Base-by-base conservation (phyloP, 2,329 filamentous ascomycete genomes). In the Colletotrichum nymphaeae region DNA sequence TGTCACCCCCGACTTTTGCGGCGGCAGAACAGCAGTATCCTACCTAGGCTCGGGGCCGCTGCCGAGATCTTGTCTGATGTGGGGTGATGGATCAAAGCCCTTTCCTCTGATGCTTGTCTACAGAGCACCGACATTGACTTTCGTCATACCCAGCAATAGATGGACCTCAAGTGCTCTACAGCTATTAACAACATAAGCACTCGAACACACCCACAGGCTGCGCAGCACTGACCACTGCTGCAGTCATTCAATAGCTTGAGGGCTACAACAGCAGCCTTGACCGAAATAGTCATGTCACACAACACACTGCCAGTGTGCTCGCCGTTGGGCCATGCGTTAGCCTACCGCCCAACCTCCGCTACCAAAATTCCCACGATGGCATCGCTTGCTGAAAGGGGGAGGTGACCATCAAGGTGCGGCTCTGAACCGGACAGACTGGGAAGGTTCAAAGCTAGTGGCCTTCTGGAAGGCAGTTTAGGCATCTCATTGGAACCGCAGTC, bases 381-480 rank as follows among this genome's bases (percentile, higher is more conserved):
- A 5, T 37, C 8, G 8, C 26, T 49, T 49, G n/a, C 67, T 66
- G 55, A 46, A 73, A 70, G 3, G 66, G 35, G 67, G 55, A 71
- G 67, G 67, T 66, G 67, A 4, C 16, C 46, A 66, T 66, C 67
- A 49, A 52, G 67, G 32, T 57, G 42, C 57, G 71, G 55, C 67
- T 73, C 71, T 24, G 12, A 11, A 7, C 16, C 14, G 30, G 30
- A 37, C 9, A n/a, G 4, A 3, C n/a, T 11, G 4, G 5, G 19
- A 4, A 14, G 19, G n/a, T 5, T 14, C 24, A 28, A 42, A 1
- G 19, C 30, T n/a, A n/a, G 19, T 26, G 37, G 46, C 14, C 28
- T 60, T 71, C 59, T 62, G 22, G 59, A 59, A 73, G 60, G 37
- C n/a, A 28, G 28, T 46, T 52, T 16, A 24, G 24, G 46, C n/a